These are phyloP conservation scores for Leccinum variicolor DNA, from an alignment of 768 basidiomycete genomes.

Conservation along the genomic window DNA sequence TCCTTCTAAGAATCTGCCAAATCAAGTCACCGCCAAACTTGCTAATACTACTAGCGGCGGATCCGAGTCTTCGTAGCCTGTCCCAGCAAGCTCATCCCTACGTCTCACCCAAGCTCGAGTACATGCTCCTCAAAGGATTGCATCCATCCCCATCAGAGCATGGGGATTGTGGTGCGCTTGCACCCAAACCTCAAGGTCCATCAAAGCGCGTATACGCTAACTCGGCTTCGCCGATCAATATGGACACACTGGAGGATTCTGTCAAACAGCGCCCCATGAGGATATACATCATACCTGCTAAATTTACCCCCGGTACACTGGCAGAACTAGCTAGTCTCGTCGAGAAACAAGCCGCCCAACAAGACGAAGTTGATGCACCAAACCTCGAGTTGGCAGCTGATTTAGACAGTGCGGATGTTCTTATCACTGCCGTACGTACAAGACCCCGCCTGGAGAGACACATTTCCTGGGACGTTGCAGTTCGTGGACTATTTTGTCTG, in stretches of 20 bases:
- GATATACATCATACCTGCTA: constrained; percentile 33
- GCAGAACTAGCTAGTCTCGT: constrained; percentile 25
- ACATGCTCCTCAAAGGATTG: constrained; percentile 14
- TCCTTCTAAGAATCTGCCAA: neutral
- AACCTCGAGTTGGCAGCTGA: constrained; percentile 37
- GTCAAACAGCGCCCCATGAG: constrained; percentile 10
- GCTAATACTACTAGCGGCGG: too few species aligned
- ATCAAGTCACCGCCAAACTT: neutral
- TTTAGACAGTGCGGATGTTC: constrained; percentile 52
- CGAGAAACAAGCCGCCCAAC: constrained; percentile 9
- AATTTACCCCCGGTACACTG: constrained; percentile 23
- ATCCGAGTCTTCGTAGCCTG: neutral
- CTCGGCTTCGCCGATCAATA: constrained; percentile 2
- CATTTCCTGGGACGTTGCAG: constrained; percentile 60
- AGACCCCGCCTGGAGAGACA: constrained; percentile 68
- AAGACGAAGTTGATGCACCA: neutral
- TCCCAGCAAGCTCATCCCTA: neutral
- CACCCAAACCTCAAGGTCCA: constrained; percentile 1
- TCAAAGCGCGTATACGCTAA: constrained; percentile 9
- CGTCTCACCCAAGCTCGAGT: neutral
- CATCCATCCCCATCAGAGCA: constrained; percentile 1
- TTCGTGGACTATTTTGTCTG: constrained; percentile 34
- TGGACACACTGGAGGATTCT: constrained; percentile 2
- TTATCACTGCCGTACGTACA: constrained; percentile 67
- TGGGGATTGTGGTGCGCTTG: neutral